phyloP scores from a whole-genome alignment of 2,329 filamentous ascomycete species.

The Gaeumannomyces tritici region DNA sequence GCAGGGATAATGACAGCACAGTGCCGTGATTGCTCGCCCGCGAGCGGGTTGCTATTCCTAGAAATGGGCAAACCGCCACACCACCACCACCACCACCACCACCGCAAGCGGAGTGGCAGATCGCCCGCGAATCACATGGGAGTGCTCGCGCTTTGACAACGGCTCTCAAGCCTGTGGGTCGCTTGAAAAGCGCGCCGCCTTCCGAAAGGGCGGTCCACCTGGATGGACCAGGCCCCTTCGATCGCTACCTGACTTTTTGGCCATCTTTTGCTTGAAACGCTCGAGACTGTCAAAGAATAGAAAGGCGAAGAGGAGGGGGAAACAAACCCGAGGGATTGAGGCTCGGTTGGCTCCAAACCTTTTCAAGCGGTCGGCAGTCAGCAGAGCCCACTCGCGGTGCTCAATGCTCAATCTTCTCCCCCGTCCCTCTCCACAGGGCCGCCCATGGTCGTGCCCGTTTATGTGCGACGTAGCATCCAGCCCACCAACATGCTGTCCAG shows the following conservation, averaged over 20 bases:
- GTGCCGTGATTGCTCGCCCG: no score
- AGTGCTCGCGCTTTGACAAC: slow-evolving; percentile 1
- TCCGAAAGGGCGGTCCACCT: neutral
- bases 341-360: no score
- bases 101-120: neutral
- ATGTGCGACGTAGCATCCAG: neutral
- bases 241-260: neutral
- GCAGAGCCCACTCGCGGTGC: no score
- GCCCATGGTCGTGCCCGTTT: neutral
- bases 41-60: neutral
- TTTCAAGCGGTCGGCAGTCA: neutral
- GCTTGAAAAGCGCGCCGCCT: neutral
- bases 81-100: neutral
- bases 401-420: no score
- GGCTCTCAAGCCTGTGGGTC: neutral
- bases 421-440: no score
- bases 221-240: neutral
- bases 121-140: slow-evolving; percentile 2
- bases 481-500: neutral
- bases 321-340: neutral
- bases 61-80: neutral
- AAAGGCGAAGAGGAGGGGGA: neutral
- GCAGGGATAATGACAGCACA: neutral
- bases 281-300: neutral
- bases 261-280: neutral